These are phyloP conservation scores for Cryptococcus sp. DNA, from an alignment of 1,284 basidiomycete genomes.

Conservation along the genomic window DNA sequence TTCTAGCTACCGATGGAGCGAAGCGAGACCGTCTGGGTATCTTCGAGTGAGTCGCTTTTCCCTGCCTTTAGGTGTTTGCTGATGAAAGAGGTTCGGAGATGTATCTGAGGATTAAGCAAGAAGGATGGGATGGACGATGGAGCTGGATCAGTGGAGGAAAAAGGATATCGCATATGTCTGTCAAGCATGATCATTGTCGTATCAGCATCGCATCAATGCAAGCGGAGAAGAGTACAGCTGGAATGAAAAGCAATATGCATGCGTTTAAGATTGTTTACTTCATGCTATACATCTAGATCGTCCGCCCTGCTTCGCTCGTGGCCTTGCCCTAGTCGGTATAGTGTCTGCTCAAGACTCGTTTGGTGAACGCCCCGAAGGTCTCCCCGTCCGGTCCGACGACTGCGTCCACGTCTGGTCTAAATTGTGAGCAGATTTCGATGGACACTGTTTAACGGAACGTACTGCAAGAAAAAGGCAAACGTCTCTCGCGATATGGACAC, in stretches of 20 bases:
- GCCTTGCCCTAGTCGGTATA: too few relatives aligned
- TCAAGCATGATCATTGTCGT: too few relatives aligned
- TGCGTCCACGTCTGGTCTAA: constrained; percentile 66
- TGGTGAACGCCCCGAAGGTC: constrained; percentile 85
- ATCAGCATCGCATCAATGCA: too few relatives aligned
- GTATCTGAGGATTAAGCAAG: constrained; percentile 20
- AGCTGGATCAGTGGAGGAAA: background rate
- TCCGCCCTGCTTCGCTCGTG: too few relatives aligned
- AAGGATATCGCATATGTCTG: background rate
- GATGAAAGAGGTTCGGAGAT: constrained; percentile 16
- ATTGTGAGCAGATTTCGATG: background rate
- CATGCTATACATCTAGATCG: too few relatives aligned
- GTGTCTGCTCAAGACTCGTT: constrained; percentile 71
- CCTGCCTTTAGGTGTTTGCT: background rate
- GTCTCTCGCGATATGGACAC: constrained; percentile 67
- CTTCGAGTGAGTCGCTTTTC: constrained; percentile 55
- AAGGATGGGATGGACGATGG: too few relatives aligned
- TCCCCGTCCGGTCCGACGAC: constrained; percentile 57
- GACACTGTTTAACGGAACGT: constrained; percentile 7
- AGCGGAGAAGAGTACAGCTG: too few relatives aligned
- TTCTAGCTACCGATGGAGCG: constrained; percentile 56
- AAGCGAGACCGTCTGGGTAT: constrained; percentile 73
- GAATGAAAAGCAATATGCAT: too few relatives aligned
- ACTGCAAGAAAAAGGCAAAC: constrained; percentile 80
- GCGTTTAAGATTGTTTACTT: too few relatives aligned